Evolutionary conservation across 768 basidiomycete genomes (phyloP).

Genomic region (Gloeopeniophorella convolvens): DNA sequence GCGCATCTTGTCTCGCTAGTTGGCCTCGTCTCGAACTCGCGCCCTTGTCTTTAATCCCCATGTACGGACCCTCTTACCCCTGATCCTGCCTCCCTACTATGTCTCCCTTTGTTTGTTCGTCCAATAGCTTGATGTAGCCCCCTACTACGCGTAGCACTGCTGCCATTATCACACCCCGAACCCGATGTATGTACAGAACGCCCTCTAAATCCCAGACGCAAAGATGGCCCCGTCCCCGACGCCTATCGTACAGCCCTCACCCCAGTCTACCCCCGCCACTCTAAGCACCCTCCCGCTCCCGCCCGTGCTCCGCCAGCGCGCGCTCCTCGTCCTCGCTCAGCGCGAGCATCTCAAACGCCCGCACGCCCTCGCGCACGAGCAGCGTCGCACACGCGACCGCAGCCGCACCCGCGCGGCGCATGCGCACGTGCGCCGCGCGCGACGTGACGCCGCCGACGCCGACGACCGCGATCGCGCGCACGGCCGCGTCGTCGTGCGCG

Average conservation of each 20-base stretch:
- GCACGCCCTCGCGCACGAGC: slow-evolving; percentile 37
- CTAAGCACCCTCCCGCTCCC: not conserved
- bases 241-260: too few relatives aligned
- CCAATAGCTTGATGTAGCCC: too few relatives aligned
- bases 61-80: too few relatives aligned
- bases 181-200: not conserved
- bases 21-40: too few relatives aligned
- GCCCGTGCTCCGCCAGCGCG: not conserved
- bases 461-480: slow-evolving; percentile 52
- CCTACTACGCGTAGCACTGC: too few relatives aligned
- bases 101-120: too few relatives aligned
- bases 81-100: too few relatives aligned
- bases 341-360: slow-evolving; percentile 30
- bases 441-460: slow-evolving; percentile 81
- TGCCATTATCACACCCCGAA: too few relatives aligned
- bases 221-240: too few relatives aligned
- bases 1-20: too few relatives aligned
- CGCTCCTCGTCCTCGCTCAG: not conserved
- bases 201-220: not conserved
- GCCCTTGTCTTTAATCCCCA: too few relatives aligned
- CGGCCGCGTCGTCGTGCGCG: slow-evolving; percentile 33
- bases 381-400: slow-evolving; percentile 61
- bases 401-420: slow-evolving; percentile 68
- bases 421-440: slow-evolving; percentile 51
- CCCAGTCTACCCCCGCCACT: not conserved